Conservation (phyloP, 2,329 filamentous ascomycete genomes). For the Monosporascus cannonballus region DNA sequence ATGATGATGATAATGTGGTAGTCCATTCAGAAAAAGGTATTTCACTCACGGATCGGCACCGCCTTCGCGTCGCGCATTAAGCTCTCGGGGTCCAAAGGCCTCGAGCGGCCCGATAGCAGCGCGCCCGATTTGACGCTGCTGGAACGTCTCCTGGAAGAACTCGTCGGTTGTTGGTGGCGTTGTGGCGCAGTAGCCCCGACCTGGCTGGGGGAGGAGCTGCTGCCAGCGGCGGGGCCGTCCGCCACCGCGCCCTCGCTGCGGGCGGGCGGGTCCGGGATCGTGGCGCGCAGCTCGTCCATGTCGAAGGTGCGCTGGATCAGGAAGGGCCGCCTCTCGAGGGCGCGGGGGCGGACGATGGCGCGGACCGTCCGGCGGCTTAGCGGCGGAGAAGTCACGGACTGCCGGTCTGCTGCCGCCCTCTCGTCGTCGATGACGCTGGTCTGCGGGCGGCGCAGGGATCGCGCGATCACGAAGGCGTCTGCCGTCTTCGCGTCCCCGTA, state of each 20-base stretch:
- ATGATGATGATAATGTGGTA: not conserved
- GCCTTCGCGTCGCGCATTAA: slow-evolving; percentile 26
- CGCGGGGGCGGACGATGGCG: slow-evolving; percentile 36
- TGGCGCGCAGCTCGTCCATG: slow-evolving; percentile 39
- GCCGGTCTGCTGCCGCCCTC: not conserved
- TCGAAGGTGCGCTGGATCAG: slow-evolving; percentile 45
- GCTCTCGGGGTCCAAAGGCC: slow-evolving; percentile 11
- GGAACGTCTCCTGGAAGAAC: slow-evolving; percentile 13
- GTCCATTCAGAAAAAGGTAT: no score
- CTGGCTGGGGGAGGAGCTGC: not conserved
- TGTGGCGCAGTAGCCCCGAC: no score
- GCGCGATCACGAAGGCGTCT: slow-evolving; percentile 39
- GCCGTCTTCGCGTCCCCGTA: slow-evolving; percentile 34
- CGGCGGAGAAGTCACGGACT: slow-evolving; percentile 4
- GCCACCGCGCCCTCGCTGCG: not conserved
- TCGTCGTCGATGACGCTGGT: slow-evolving; percentile 8
- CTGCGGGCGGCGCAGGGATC: slow-evolving; percentile 31
- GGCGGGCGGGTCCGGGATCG: slow-evolving; percentile 31
- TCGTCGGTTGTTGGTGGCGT: no score
- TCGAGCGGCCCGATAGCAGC: slow-evolving; percentile 3
- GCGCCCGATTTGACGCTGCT: slow-evolving; percentile 17
- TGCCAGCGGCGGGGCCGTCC: not conserved
- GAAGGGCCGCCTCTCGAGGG: slow-evolving; percentile 36
- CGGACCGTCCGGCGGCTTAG: slow-evolving; percentile 30
- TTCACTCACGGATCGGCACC: slow-evolving; percentile 41